Evolutionary conservation across 495 filamentous ascomycete genomes (phyloP), one percentile per base, ranked within the genome.

Genomic region (Penicillium roqueforti): DNA sequence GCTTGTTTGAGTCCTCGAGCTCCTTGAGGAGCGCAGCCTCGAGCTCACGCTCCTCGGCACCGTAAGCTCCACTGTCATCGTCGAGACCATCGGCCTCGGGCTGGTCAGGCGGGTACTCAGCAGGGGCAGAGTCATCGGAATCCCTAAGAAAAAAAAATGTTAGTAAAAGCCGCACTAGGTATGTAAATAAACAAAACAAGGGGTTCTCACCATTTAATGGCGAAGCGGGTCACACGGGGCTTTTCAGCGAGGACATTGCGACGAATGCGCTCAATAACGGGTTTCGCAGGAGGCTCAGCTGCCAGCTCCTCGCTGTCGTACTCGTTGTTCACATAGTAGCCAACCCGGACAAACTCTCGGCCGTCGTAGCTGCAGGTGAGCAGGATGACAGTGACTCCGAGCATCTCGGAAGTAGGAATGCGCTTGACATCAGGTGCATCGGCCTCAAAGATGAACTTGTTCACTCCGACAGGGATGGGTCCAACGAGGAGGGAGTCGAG

Each of bases 241-340:
- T 98, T 98, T 75, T 97, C 92, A 1, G 93, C 92, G 26, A 98
- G 81, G 25, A 98, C 87, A 60, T 92, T 96, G 50, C 93, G 83
- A 54, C 87, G 80, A 52, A 98, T 89, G 61, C 89, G 87, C 65
- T 97, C 95, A 51, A 96, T 86, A 60, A 92, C 81, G 28, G 91
- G 89, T 77, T 95, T 95, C 41, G 89, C 81, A 3, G 95, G 93
- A 11, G 93, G 95, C 51, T 96, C 89, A 22, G 84, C 83, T 54
- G 80, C 82, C 42, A 98, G 79, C 72, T 95, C 90, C 60, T 96
- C 91, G 22, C 86, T 87, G 59, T 92, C 88, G 69, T 98, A 98
- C 68, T 97, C 95, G 60, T 97, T 97, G 76, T 96, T 98, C 54
- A 97, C 92, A 61, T 98, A 98, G 80, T 98, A 98, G 37, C 93